Evolutionary conservation across 164 flowering plant genomes (phyloP).

Genomic region (Umbellularia californica): DNA sequence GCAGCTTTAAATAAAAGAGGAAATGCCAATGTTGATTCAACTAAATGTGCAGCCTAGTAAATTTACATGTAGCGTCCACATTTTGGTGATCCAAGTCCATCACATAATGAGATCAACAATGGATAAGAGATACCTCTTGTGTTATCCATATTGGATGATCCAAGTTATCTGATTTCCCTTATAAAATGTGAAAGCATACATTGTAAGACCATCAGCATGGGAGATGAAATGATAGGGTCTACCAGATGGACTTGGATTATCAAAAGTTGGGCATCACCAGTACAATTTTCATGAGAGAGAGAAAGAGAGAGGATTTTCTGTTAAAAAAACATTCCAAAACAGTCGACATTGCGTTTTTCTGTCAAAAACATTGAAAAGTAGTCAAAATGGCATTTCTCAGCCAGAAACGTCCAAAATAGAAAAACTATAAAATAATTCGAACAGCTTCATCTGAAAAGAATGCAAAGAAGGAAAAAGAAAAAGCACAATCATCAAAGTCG

Average conservation of each 20-base stretch:
- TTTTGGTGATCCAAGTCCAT: background rate
- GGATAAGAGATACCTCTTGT: background rate
- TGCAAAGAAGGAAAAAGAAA: no score
- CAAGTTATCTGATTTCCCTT: background rate
- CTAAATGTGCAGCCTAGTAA: no score
- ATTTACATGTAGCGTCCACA: background rate
- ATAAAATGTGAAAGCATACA: background rate
- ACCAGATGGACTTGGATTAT: background rate
- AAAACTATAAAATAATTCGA: background rate
- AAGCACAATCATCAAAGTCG: no score
- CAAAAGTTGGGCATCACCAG: background rate
- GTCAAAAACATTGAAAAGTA: no score
- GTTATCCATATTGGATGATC: background rate
- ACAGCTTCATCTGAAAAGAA: background rate
- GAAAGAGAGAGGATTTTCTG: background rate
- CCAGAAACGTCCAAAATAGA: background rate
- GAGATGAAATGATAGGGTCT: background rate
- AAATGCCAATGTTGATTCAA: no score
- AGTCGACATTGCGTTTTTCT: background rate
- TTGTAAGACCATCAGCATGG: background rate
- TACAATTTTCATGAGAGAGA: background rate
- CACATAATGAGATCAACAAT: background rate
- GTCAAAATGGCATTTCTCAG: no score
- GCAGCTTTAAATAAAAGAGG: no score
- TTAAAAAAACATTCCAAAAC: background rate